Conservation (phyloP, 176 grass and related monocot species). For the Saccharum spontaneum region DNA sequence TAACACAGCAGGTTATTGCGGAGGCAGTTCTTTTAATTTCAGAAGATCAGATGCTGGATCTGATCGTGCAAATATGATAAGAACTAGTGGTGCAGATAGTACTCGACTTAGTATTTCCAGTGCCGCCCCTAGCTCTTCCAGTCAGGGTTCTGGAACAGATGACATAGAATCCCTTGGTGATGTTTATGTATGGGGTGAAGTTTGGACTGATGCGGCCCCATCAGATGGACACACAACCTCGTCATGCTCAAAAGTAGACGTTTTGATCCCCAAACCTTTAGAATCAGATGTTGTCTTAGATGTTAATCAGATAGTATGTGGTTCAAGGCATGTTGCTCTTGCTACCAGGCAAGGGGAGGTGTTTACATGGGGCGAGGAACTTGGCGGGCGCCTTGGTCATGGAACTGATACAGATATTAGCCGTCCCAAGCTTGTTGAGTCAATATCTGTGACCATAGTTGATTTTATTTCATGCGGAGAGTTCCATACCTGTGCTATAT, state of each 20-base stretch:
- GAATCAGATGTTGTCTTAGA: constrained; percentile 97
- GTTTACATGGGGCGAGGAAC: constrained; percentile 94
- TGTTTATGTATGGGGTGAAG: constrained; percentile 95
- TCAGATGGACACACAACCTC: constrained; percentile 50
- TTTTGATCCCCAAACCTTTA: constrained; percentile 76
- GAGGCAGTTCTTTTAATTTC: constrained; percentile 49
- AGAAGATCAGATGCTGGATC: constrained; percentile 72
- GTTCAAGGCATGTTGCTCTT: constrained; percentile 78
- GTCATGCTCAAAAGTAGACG: constrained; percentile 57
- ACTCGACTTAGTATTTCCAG: constrained; percentile 87
- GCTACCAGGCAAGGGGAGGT: constrained; percentile 89
- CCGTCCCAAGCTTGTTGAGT: constrained; percentile 84
- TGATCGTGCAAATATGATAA: constrained; percentile 85
- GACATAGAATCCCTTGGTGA: constrained; percentile 96
- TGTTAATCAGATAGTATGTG: constrained; percentile 80
- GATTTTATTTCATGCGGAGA: constrained; percentile 85
- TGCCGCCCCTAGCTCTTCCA: constrained; percentile 70
- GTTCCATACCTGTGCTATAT: constrained; percentile 84
- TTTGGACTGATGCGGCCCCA: constrained; percentile 67
- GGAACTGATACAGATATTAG: constrained; percentile 66
- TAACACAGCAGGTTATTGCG: constrained; percentile 33
- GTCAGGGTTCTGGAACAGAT: constrained; percentile 74
- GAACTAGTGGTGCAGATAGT: constrained; percentile 66
- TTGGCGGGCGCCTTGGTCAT: constrained; percentile 68
- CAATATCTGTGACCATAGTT: constrained; percentile 67